Conservation (phyloP, 176 grass and related monocot genomes). For the Cenchrus americanus region DNA sequence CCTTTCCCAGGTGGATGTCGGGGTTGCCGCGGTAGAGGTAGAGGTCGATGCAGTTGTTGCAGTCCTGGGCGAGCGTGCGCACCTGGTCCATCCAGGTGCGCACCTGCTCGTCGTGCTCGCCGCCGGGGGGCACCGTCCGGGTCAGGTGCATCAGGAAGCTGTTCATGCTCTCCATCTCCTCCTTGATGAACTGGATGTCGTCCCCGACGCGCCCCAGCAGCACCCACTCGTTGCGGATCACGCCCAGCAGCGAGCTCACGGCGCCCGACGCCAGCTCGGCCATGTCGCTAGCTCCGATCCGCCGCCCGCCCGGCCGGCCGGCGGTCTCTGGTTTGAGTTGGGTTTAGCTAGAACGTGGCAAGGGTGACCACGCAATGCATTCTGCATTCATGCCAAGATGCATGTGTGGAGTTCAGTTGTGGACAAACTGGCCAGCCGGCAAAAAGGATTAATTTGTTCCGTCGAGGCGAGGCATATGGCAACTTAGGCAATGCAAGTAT, state of each 20-base stretch:
- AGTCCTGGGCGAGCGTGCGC: neutral
- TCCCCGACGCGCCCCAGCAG: neutral
- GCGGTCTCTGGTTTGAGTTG: no score
- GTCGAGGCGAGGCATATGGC: no score
- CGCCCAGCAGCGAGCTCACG: neutral
- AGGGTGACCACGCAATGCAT: no score
- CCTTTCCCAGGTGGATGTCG: neutral
- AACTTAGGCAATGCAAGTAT: no score
- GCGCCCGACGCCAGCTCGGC: conserved; percentile 14
- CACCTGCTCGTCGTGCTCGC: conserved; percentile 28
- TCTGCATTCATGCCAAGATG: no score
- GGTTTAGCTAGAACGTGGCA: no score
- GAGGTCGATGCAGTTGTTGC: conserved; percentile 34
- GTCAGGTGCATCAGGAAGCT: conserved; percentile 39
- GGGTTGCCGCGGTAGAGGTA: conserved; percentile 25
- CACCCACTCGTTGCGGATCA: neutral
- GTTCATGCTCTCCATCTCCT: conserved; percentile 43
- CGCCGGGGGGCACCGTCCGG: neutral
- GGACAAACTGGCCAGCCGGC: no score
- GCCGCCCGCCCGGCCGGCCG: no score
- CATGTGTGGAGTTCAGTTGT: no score
- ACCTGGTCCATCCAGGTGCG: conserved; percentile 28
- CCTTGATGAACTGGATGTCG: conserved; percentile 30
- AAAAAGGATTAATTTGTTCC: no score
- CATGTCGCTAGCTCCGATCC: neutral